A percentile compares a stretch with the other conserved stretches of the same genome.
These are phyloP conservation scores for Shiraia bambusicola DNA, from an alignment of 2,329 filamentous ascomycete species.

Conservation along the genomic window DNA sequence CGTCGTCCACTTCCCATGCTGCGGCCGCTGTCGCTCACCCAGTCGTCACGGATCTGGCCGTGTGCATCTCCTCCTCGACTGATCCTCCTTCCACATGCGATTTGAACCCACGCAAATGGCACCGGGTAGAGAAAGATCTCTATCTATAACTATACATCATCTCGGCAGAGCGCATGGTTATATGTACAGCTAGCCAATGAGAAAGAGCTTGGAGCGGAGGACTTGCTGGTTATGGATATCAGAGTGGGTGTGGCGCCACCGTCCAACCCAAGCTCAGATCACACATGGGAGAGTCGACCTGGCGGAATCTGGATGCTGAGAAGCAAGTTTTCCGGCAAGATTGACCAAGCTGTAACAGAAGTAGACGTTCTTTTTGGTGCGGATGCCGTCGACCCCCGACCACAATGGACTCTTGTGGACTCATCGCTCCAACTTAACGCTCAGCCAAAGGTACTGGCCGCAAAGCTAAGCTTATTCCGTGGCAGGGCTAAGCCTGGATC, in stretches of 20 bases:
- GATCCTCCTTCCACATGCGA: conserved; percentile 22
- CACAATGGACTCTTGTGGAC: conserved; percentile 72
- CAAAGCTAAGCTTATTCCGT: conserved; percentile 71
- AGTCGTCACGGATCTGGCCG: conserved; percentile 38
- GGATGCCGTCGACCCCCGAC: conserved; percentile 82
- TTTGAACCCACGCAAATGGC: conserved; percentile 23
- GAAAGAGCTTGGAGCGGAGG: conserved; percentile 69
- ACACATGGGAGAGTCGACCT: conserved; percentile 71
- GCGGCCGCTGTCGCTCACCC: not conserved
- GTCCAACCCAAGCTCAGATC: conserved; percentile 53
- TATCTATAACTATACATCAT: conserved; percentile 15
- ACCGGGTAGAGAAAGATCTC: conserved; percentile 20
- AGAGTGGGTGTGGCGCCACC: conserved; percentile 72
- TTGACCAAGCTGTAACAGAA: conserved; percentile 71
- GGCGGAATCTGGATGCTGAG: conserved; percentile 70
- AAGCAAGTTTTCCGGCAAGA: conserved; percentile 64
- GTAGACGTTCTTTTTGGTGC: conserved; percentile 84
- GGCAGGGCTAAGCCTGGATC: conserved; percentile 63
- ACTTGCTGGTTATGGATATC: conserved; percentile 75
- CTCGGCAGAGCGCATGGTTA: conserved; percentile 13
- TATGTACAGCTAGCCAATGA: conserved; percentile 48
- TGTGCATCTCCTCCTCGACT: conserved; percentile 22
- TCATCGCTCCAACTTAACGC: conserved; percentile 40
- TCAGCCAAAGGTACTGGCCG: conserved; percentile 52
- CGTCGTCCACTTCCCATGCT: not conserved